phyloP scores from a whole-genome alignment of 805 yeast genomes.

The Yarrowia yakushimensis region DNA sequence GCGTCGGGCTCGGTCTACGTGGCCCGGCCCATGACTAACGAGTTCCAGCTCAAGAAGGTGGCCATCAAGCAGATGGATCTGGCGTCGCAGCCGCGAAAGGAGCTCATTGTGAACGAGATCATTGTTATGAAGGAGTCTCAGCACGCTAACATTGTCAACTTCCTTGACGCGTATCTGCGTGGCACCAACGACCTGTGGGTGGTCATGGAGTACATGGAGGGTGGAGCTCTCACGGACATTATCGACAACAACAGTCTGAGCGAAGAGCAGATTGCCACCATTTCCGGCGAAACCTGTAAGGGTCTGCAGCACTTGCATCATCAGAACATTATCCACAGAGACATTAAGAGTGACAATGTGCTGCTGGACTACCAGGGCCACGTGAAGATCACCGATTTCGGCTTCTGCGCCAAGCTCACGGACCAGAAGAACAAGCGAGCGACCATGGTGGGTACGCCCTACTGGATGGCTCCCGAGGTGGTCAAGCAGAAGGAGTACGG shows the following conservation, averaged over 20 bases:
- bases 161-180: slow-evolving; percentile 76
- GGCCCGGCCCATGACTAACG: slow-evolving; percentile 54
- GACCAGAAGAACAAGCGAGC: slow-evolving; percentile 71
- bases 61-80: slow-evolving; percentile 97
- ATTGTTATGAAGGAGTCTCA: slow-evolving; percentile 90
- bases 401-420: slow-evolving; percentile 75
- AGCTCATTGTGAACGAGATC: slow-evolving; percentile 89
- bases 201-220: slow-evolving; percentile 99
- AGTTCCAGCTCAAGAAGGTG: slow-evolving; percentile 45
- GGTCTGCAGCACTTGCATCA: slow-evolving; percentile 90
- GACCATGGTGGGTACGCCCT: slow-evolving; percentile 85
- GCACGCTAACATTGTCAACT: slow-evolving; percentile 91
- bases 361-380: slow-evolving; percentile 75
- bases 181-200: slow-evolving; percentile 76
- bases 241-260: slow-evolving; percentile 80
- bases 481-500: slow-evolving; percentile 77
- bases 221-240: slow-evolving; percentile 94
- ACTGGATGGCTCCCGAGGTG: slow-evolving; percentile 91
- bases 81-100: slow-evolving; percentile 93
- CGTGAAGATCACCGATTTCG: slow-evolving; percentile 93
- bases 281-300: slow-evolving; percentile 83
- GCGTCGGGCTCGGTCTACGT: slow-evolving; percentile 97
- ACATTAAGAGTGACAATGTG: slow-evolving; percentile 94
- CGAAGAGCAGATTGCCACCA: slow-evolving; percentile 88
- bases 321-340: slow-evolving; percentile 92